These are phyloP conservation scores for Boletus eberwhitei DNA, from an alignment of 768 basidiomycete species.

Conservation along the genomic window DNA sequence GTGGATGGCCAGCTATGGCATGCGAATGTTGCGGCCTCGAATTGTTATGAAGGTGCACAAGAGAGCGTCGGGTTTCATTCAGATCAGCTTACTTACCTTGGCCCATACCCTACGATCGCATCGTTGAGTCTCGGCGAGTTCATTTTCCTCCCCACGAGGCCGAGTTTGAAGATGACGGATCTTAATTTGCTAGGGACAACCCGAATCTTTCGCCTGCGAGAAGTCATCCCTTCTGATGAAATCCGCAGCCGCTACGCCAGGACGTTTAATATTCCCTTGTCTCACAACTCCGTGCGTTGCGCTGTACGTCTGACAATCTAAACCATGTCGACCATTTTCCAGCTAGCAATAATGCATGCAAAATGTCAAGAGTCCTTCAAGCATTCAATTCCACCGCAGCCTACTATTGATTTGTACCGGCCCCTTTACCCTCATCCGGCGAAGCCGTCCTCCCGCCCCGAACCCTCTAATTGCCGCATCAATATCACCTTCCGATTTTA, in stretches of 20 bases:
- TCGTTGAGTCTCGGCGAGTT: constrained; percentile 72
- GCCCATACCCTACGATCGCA: constrained; percentile 83
- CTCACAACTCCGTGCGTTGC: constrained; percentile 70
- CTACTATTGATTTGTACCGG: constrained; percentile 65
- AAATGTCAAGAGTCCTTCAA: constrained; percentile 81
- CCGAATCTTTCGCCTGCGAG: constrained; percentile 69
- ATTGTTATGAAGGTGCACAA: constrained; percentile 78
- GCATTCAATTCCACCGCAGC: constrained; percentile 72
- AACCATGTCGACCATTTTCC: background rate
- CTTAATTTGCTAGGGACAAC: constrained; percentile 48
- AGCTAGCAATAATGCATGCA: constrained; percentile 88
- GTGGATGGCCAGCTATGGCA: constrained; percentile 47
- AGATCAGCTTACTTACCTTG: constrained; percentile 77
- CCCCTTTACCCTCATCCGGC: constrained; percentile 47
- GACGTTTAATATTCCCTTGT: constrained; percentile 73
- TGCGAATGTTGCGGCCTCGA: constrained; percentile 83
- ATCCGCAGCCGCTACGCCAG: constrained; percentile 52
- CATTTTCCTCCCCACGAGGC: background rate
- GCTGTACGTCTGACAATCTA: background rate
- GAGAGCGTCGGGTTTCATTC: constrained; percentile 83
- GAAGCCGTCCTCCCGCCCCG: constrained; percentile 20
- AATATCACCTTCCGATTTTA: constrained; percentile 88
- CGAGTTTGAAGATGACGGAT: background rate
- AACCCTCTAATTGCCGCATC: constrained; percentile 66
- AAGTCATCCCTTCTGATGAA: constrained; percentile 69